Evolutionary conservation across 1,139 yeast genomes (phyloP).

Genomic region (Lodderomyces theae): DNA sequence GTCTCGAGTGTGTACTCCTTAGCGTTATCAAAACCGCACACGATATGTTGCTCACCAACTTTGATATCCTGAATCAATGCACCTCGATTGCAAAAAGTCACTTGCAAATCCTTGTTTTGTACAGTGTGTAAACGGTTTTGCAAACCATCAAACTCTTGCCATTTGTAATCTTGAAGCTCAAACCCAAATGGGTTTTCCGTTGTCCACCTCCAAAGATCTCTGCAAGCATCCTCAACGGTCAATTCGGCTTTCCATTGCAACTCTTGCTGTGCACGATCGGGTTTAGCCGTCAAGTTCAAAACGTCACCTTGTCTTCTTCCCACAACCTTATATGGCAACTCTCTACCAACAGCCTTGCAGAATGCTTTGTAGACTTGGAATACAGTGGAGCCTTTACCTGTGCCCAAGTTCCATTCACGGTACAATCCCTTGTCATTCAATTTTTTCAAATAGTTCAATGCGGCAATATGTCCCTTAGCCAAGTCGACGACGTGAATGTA

Average conservation of each 20-base stretch:
- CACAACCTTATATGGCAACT: constrained; percentile 62
- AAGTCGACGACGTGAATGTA: constrained; percentile 80
- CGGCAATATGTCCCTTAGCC: constrained; percentile 78
- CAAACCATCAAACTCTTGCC: constrained; percentile 29
- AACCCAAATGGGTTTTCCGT: constrained; percentile 68
- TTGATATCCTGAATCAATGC: constrained; percentile 46
- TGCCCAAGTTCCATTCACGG: constrained; percentile 82
- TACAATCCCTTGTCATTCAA: constrained; percentile 47
- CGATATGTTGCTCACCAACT: constrained; percentile 33
- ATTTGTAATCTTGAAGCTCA: constrained; percentile 33
- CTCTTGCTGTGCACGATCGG: constrained; percentile 64
- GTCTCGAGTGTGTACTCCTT: constrained; percentile 32
- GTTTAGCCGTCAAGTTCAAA: constrained; percentile 68
- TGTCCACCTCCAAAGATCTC: constrained; percentile 79
- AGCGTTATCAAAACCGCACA: constrained; percentile 33
- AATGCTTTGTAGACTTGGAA: constrained; percentile 69
- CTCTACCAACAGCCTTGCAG: constrained; percentile 63
- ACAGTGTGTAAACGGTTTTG: constrained; percentile 42
- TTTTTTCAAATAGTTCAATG: constrained; percentile 56
- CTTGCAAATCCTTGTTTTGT: constrained; percentile 34
- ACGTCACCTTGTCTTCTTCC: constrained; percentile 81
- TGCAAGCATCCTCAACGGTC: constrained; percentile 62
- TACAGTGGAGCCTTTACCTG: constrained; percentile 78
- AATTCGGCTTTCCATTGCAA: constrained; percentile 63
- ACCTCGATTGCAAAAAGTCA: constrained; percentile 51